phyloP scores from a whole-genome alignment of 495 filamentous ascomycete species.

The Tirmania nivea region DNA sequence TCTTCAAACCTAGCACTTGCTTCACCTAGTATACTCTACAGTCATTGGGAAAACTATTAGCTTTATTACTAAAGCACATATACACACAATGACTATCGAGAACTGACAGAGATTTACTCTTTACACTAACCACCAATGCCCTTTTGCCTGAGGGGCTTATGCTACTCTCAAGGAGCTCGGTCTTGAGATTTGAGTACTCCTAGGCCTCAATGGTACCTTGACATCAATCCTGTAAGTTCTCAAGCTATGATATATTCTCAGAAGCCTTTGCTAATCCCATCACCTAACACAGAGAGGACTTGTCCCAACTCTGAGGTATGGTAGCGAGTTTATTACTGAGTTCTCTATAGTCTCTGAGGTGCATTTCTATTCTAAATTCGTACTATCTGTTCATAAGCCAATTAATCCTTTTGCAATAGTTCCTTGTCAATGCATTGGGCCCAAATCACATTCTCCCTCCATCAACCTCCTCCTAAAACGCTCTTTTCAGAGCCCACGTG shows the following conservation, averaged over 20 bases:
- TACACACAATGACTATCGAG: no score
- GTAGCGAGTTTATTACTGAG: slow-evolving; percentile 53
- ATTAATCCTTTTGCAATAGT: neutral
- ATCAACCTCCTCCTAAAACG: slow-evolving; percentile 20
- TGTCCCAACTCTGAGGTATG: slow-evolving; percentile 51
- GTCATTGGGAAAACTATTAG: no score
- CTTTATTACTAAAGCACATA: no score
- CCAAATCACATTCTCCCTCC: slow-evolving; percentile 28
- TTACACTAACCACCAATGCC: slow-evolving; percentile 60
- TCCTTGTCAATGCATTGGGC: slow-evolving; percentile 24
- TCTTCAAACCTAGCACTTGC: no score
- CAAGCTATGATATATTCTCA: neutral
- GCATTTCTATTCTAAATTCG: slow-evolving; percentile 31
- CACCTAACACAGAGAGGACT: slow-evolving; percentile 35
- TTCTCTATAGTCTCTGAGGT: slow-evolving; percentile 47
- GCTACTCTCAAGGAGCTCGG: slow-evolving; percentile 53
- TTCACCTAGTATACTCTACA: no score
- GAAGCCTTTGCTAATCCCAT: neutral
- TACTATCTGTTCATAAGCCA: slow-evolving; percentile 10
- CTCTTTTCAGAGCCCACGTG: slow-evolving; percentile 43
- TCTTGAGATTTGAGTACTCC: slow-evolving; percentile 47
- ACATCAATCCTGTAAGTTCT: slow-evolving; percentile 48
- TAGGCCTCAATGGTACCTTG: slow-evolving; percentile 62
- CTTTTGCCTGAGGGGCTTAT: slow-evolving; percentile 65
- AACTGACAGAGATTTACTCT: neutral